Evolutionary conservation across 1,284 basidiomycete species (phyloP).

Genomic region (Naganishia liquefaciens): DNA sequence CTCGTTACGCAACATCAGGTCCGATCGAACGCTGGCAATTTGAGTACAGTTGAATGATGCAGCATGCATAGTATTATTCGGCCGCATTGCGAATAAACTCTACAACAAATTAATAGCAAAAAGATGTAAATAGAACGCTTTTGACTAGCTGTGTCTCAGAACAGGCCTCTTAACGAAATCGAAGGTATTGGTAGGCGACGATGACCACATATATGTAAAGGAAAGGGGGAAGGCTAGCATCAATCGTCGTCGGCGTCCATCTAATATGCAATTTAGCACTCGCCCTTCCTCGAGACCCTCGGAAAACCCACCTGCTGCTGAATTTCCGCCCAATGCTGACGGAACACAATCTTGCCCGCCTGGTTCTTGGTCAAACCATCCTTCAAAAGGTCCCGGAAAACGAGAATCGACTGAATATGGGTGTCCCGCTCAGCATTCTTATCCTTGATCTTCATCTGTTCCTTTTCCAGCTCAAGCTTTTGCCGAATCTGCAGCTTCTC

Average conservation of each 20-base stretch:
- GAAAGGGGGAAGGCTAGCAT: too few species aligned
- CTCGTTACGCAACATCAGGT: too few species aligned
- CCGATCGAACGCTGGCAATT: too few species aligned
- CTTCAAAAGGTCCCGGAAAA: slow-evolving; percentile 25
- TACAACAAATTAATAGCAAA: too few species aligned
- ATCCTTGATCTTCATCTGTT: slow-evolving; percentile 28
- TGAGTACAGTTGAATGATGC: too few species aligned
- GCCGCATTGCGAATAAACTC: too few species aligned
- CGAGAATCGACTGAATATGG: slow-evolving; percentile 27
- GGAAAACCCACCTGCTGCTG: too few species aligned
- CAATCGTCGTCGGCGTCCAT: too few species aligned
- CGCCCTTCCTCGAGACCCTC: too few species aligned
- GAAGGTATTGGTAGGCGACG: not conserved
- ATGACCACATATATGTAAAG: too few species aligned
- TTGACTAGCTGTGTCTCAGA: not conserved
- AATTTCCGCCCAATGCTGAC: slow-evolving; percentile 10
- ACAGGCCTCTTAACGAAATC: not conserved
- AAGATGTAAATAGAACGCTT: not conserved
- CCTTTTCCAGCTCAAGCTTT: slow-evolving; percentile 32
- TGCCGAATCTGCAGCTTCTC: slow-evolving; percentile 31
- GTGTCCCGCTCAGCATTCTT: slow-evolving; percentile 35
- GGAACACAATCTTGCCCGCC: slow-evolving; percentile 23
- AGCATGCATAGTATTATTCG: too few species aligned
- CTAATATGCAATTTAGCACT: too few species aligned
- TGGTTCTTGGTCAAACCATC: slow-evolving; percentile 17